Base-by-base conservation (phyloP, 768 basidiomycete genomes). In the Asterophora lycoperdoides region DNA sequence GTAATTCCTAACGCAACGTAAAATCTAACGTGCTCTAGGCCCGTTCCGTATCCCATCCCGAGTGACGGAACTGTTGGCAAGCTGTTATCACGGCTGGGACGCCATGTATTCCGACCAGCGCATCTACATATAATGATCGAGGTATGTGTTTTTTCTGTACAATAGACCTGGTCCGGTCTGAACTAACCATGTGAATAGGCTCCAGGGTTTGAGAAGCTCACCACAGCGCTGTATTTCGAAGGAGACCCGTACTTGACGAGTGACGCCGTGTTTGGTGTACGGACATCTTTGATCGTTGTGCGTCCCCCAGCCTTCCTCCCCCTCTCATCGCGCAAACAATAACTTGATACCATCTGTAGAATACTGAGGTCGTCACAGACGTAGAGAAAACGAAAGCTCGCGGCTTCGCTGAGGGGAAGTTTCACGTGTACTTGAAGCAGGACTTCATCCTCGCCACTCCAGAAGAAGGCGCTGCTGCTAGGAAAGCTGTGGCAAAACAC, bases 261-360 rank as follows among this genome's bases (percentile, higher is more conserved):
- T 51, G 90, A 93, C 60, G 74, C 79, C 9, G 88, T 92, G 2
- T 91, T 92, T 64, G 89, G 91, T 8, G 89, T 88, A 18, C 89
- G 89, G 65, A 76, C 77, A 41, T 88, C 85, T 5, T 71, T 93
- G 20, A 75, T 91, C 15, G 79, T 89, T 55, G 89, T 90, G 65
- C 43, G 80, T 72, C 8, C 39, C 15, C 30, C 44, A 23, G 23
- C n/a, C 14, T n/a, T 33, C 43, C 9, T 28, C 29, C 33, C 30
- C 34, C 8, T 8, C 15, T 44, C 19, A 39, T 34, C 11, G 4
- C 32, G 26, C 41, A 7, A 28, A 7, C 32, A 15, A 35, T 26
- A 4, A 7, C 37, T 3, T 41, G 3, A 13, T 19, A 13, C 6
- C 50, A 6, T 23, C 23, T 23, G 23, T 23, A 85, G 84, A 73